Base-by-base conservation (phyloP, 768 basidiomycete genomes). In the Boletus barrowsii region DNA sequence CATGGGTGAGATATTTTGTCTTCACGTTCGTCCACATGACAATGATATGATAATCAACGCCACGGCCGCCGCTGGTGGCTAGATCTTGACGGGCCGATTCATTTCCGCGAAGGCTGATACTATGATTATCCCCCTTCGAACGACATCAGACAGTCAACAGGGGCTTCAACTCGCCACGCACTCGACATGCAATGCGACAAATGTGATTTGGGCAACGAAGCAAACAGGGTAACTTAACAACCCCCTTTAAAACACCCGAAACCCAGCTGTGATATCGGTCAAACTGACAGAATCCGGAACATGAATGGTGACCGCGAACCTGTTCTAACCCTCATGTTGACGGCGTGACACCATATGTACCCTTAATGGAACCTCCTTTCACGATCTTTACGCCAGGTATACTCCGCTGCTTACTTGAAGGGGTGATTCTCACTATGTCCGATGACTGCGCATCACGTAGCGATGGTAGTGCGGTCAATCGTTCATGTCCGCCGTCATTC, bases 381-480 rank as follows among this genome's bases (percentile, higher is more conserved):
- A 66, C 42, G 49, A 69, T 72, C 68, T 66, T 69, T 15, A 69
- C 68, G 37, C 68, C 70, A 37, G 70, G 68, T 62, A 69, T 62
- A 57, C 57, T 60, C 55, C 63, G 68, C 47, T 63, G 63, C 49
- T 61, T 68, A 55, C 45, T 56, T n/a, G 58, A 58, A 24, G 53
- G 37, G 22, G 48, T 51, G 13, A 48, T 44, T 56, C 50, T 57
- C 42, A 33, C 33, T 48, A 42, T 36, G 20, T 68, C 61, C 55
- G 63, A 56, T 37, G 57, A 30, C 30, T 59, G 58, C 36, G 49
- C 39, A 46, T 60, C 57, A 18, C 24, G 20, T 29, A 26, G 46
- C 39, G 48, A 43, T 20, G 57, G 33, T 15, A 32, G 29, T 40
- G 41, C 54, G 20, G 36, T 17, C 15, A 10, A 6, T 20, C 18